These are phyloP conservation scores for Pichia terricola DNA, from an alignment of 1,139 yeast species.

Conservation along the genomic window DNA sequence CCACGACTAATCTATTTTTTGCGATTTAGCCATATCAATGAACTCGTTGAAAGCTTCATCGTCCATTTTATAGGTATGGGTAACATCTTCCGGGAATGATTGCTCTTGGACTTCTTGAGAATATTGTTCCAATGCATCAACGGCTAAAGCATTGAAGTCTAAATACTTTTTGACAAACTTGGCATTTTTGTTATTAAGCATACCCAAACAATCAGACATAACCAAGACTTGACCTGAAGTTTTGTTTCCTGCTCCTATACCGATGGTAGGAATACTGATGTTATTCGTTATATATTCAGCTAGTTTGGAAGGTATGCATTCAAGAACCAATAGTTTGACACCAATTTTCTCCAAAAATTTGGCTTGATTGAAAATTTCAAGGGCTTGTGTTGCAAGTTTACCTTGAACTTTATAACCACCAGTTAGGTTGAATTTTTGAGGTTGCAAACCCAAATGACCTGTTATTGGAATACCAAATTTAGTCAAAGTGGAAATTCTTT, in stretches of 20 bases:
- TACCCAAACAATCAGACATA: conserved; percentile 73
- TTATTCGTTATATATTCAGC: conserved; percentile 54
- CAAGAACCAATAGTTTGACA: conserved; percentile 65
- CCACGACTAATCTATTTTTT: background rate
- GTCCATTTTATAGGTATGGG: conserved; percentile 66
- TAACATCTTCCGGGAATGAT: conserved; percentile 50
- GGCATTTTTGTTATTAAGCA: conserved; percentile 46
- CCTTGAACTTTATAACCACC: conserved; percentile 94
- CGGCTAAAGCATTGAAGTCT: conserved; percentile 40
- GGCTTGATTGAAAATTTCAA: conserved; percentile 59
- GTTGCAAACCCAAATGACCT: conserved; percentile 90
- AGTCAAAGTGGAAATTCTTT: conserved; percentile 42
- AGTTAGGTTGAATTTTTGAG: conserved; percentile 68
- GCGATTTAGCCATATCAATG: conserved; percentile 19
- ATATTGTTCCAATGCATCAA: conserved; percentile 45
- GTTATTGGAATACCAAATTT: conserved; percentile 77
- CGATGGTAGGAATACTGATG: conserved; percentile 72
- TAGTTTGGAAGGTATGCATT: conserved; percentile 77
- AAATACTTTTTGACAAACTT: conserved; percentile 72
- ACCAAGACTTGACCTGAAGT: conserved; percentile 91
- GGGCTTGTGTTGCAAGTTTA: conserved; percentile 43
- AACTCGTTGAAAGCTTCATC: conserved; percentile 53
- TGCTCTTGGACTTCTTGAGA: conserved; percentile 44
- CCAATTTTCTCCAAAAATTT: conserved; percentile 66
- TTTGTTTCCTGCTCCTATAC: conserved; percentile 86